Conservation (phyloP, 2,329 filamentous ascomycete species). For the Lojkania enalia region DNA sequence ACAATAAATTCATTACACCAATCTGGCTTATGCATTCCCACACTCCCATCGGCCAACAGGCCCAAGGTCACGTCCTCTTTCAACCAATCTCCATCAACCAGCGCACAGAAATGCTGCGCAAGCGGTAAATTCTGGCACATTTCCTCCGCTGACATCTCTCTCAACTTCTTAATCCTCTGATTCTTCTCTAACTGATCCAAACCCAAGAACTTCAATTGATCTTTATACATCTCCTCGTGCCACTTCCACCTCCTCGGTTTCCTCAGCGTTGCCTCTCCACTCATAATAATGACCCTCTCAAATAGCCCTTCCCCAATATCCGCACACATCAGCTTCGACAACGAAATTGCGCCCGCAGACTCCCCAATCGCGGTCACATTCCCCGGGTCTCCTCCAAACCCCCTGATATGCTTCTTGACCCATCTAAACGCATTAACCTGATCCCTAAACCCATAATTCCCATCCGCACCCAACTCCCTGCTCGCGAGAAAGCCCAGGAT, state of each 20-base stretch:
- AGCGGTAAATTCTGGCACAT: slow-evolving; percentile 28
- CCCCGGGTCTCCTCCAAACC: slow-evolving; percentile 46
- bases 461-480: slow-evolving; percentile 46
- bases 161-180: slow-evolving; percentile 18
- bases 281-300: slow-evolving; percentile 35
- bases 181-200: slow-evolving; percentile 13
- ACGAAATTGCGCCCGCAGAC: slow-evolving; percentile 49
- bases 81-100: slow-evolving; percentile 29
- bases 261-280: slow-evolving; percentile 33
- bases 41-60: slow-evolving; percentile 19
- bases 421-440: slow-evolving; percentile 43
- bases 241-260: slow-evolving; percentile 30
- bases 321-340: slow-evolving; percentile 33
- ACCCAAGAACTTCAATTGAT: slow-evolving; percentile 26
- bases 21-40: slow-evolving; percentile 39
- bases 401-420: slow-evolving; percentile 44
- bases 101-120: slow-evolving; percentile 29
- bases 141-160: slow-evolving; percentile 22
- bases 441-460: slow-evolving; percentile 41
- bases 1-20: slow-evolving; percentile 54
- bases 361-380: slow-evolving; percentile 50
- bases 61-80: slow-evolving; percentile 21
- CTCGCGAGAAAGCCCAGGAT: slow-evolving; percentile 48
- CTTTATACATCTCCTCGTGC: slow-evolving; percentile 31
- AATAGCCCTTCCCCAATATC: slow-evolving; percentile 26